phyloP scores from a whole-genome alignment of 2,329 filamentous ascomycete genomes.

The Trichoderma hamatum region DNA sequence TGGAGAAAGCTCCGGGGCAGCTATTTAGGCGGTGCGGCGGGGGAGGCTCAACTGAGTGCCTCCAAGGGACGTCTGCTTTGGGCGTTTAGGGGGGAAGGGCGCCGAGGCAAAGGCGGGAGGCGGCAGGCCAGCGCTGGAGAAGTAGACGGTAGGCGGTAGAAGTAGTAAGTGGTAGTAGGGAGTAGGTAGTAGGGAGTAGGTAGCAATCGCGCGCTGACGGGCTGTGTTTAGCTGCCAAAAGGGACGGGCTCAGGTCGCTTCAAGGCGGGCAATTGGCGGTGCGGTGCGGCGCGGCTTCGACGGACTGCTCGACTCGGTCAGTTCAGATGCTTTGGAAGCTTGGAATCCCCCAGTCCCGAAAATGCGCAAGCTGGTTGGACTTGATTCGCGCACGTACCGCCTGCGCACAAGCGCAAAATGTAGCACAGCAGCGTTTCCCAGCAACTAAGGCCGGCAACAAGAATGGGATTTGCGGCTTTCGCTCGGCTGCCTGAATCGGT shows the following conservation, averaged over 20 bases:
- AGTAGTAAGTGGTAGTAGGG: too few relatives aligned
- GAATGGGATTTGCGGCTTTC: neutral
- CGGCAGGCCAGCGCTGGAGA: neutral
- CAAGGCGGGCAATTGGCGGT: neutral
- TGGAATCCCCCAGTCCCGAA: neutral
- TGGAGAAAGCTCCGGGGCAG: neutral
- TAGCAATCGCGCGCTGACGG: neutral
- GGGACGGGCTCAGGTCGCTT: neutral
- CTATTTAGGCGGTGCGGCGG: neutral
- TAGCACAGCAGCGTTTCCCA: constrained; percentile 10
- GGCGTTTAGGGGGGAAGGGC: neutral
- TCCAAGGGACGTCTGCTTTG: neutral
- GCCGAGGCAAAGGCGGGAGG: neutral
- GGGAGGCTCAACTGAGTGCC: neutral
- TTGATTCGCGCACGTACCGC: constrained; percentile 12
- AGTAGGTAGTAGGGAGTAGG: neutral
- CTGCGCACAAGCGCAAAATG: constrained; percentile 4
- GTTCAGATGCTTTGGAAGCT: neutral
- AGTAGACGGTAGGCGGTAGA: neutral
- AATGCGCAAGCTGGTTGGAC: neutral
- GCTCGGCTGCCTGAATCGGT: constrained; percentile 6
- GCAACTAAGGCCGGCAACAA: constrained; percentile 2
- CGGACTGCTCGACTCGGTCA: neutral
- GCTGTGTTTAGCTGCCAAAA: neutral
- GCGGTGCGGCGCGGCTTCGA: neutral